Evolutionary conservation across 129 eudicot species (phyloP).

Genomic region (Gnaphalium uliginosum): DNA sequence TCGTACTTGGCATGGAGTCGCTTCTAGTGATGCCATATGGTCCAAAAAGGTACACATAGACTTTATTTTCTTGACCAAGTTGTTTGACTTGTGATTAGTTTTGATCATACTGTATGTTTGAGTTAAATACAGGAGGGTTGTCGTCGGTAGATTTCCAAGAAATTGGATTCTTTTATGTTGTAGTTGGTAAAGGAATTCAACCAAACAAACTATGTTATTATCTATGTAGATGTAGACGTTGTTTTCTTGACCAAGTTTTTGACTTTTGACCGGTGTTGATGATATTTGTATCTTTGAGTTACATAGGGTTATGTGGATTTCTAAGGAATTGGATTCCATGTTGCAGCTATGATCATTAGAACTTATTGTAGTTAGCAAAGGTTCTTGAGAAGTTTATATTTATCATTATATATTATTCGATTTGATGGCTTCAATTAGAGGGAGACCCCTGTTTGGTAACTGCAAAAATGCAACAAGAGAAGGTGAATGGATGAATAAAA

Average conservation of each 20-base stretch:
- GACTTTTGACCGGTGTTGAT: too few relatives aligned
- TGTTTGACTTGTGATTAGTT: neutral
- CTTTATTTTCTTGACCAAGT: neutral
- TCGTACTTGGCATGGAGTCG: conserved; percentile 32
- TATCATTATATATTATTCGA: too few relatives aligned
- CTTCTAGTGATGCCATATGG: conserved; percentile 34
- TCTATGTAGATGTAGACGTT: too few relatives aligned
- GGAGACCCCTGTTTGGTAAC: neutral
- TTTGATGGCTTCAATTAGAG: neutral
- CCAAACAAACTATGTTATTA: too few relatives aligned
- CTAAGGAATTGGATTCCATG: too few relatives aligned
- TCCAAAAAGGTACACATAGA: conserved; percentile 7
- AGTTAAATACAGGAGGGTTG: conserved; percentile 1
- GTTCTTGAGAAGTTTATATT: neutral
- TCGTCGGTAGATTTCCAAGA: neutral
- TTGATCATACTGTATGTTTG: neutral
- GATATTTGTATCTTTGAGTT: too few relatives aligned
- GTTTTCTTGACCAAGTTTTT: too few relatives aligned
- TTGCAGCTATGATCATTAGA: conserved; percentile 10
- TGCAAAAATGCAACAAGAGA: neutral
- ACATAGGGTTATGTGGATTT: too few relatives aligned
- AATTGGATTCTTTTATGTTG: neutral
- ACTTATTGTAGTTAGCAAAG: neutral
- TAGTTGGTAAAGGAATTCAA: too few relatives aligned
- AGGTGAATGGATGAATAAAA: conserved; percentile 1